These are phyloP conservation scores for Tolypocladium amazonense DNA, from an alignment of 2,329 filamentous ascomycete genomes.

Conservation along the genomic window DNA sequence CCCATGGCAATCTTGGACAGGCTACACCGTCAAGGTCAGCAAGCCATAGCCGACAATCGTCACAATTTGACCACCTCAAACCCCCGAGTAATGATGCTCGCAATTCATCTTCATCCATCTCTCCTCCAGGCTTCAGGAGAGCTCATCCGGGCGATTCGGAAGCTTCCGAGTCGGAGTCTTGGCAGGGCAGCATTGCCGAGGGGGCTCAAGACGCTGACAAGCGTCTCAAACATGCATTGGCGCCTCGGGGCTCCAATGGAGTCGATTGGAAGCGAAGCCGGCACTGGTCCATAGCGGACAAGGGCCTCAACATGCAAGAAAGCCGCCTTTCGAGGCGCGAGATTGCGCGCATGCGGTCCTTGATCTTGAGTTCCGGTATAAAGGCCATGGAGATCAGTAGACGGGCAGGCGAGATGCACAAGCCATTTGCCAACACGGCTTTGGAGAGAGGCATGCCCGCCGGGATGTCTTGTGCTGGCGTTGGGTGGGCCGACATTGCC, in stretches of 20 bases:
- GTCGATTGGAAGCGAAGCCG: slow-evolving; percentile 17
- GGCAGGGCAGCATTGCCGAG: slow-evolving; percentile 16
- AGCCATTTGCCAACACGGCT: slow-evolving; percentile 18
- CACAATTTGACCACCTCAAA: slow-evolving; percentile 36
- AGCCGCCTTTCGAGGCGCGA: slow-evolving; percentile 53
- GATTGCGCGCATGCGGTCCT: slow-evolving; percentile 63
- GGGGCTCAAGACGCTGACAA: slow-evolving; percentile 21
- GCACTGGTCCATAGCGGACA: slow-evolving; percentile 43
- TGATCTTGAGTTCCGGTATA: slow-evolving; percentile 77
- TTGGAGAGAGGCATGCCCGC: slow-evolving; percentile 10
- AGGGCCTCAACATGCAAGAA: slow-evolving; percentile 23
- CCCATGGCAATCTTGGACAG: slow-evolving; percentile 8
- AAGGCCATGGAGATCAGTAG: slow-evolving; percentile 74
- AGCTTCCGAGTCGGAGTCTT: slow-evolving; percentile 27
- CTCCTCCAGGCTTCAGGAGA: slow-evolving; percentile 16
- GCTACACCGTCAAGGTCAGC: slow-evolving; percentile 4
- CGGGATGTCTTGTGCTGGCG: slow-evolving; percentile 10
- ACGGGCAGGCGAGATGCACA: slow-evolving; percentile 42
- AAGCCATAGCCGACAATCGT: slow-evolving; percentile 25
- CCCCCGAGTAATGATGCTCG: slow-evolving; percentile 38
- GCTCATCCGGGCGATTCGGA: slow-evolving; percentile 18
- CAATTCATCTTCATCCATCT: slow-evolving; percentile 26
- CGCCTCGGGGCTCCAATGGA: slow-evolving; percentile 13
- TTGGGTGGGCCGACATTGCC: slow-evolving; percentile 33
- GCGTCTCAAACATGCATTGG: slow-evolving; percentile 22